Evolutionary conservation across 371 early-diverging fungal genomes (phyloP).

Genomic region (Parasitella parasitica): DNA sequence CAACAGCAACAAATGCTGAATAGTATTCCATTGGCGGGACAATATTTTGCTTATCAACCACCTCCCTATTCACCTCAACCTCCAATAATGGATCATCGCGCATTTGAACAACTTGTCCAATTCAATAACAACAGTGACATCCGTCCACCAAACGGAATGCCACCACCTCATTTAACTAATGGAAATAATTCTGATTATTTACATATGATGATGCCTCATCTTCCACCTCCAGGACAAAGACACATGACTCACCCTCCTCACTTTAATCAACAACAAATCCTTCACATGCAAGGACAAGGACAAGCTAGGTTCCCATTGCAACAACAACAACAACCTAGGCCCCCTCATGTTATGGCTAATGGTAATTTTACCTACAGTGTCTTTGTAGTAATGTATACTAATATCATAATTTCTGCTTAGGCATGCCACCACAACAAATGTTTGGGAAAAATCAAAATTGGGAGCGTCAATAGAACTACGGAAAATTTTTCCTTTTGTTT

Average conservation of each 20-base stretch:
- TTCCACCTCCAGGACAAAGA: constrained; percentile 21
- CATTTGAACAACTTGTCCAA: constrained; percentile 14
- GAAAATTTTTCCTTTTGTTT: neutral
- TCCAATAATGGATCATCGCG: constrained; percentile 24
- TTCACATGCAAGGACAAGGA: constrained; percentile 13
- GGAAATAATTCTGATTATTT: constrained; percentile 20
- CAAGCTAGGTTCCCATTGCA: constrained; percentile 21
- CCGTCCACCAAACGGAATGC: constrained; percentile 4
- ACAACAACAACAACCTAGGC: constrained; percentile 28
- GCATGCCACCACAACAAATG: constrained; percentile 41
- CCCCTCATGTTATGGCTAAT: constrained; percentile 39
- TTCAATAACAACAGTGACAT: constrained; percentile 2
- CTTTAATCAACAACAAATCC: constrained; percentile 22
- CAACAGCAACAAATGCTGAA: constrained; percentile 2
- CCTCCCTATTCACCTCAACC: constrained; percentile 13
- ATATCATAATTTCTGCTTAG: constrained; percentile 1
- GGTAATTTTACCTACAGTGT: constrained; percentile 14
- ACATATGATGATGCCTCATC: constrained; percentile 27
- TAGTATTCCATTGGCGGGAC: constrained; percentile 2
- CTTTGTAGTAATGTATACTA: neutral
- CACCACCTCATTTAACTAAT: constrained; percentile 12
- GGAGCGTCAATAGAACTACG: constrained; percentile 30
- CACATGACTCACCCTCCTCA: constrained; percentile 37
- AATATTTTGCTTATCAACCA: constrained; percentile 8
- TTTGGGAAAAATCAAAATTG: constrained; percentile 41